Evolutionary conservation across 2,329 filamentous ascomycete genomes (phyloP).

Genomic region (Clonostachys chloroleuca): DNA sequence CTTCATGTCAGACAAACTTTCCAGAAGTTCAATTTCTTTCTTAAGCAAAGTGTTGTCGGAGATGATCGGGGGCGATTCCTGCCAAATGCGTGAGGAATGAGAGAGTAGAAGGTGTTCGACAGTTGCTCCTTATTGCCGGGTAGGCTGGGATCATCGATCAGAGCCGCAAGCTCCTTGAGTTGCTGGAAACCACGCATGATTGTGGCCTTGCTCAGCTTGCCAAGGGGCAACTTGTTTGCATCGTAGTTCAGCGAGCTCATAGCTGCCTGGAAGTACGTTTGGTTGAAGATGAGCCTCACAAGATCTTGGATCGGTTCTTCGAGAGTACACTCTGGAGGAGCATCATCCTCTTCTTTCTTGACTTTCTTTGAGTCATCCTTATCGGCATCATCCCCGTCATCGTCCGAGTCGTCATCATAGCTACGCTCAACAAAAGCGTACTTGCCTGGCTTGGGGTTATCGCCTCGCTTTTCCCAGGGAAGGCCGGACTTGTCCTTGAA

Average conservation of each 20-base stretch:
- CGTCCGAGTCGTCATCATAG: conserved; percentile 67
- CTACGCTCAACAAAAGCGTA: conserved; percentile 79
- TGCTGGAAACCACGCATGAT: conserved; percentile 71
- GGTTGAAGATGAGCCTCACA: conserved; percentile 81
- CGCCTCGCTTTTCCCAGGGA: conserved; percentile 45
- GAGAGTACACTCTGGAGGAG: conserved; percentile 51
- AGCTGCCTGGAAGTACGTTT: conserved; percentile 61
- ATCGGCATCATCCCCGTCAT: conserved; percentile 36
- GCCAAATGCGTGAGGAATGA: conserved; percentile 80
- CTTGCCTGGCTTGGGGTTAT: conserved; percentile 58
- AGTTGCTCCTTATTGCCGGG: conserved; percentile 49
- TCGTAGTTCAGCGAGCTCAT: conserved; percentile 70
- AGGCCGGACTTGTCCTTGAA: conserved; percentile 60
- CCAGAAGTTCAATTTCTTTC: conserved; percentile 73
- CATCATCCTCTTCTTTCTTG: conserved; percentile 22
- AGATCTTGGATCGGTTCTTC: conserved; percentile 58
- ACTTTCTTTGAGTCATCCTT: conserved; percentile 21
- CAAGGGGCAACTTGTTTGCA: conserved; percentile 72
- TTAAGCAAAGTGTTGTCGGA: conserved; percentile 53
- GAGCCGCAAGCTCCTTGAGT: conserved; percentile 68
- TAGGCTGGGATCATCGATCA: conserved; percentile 51
- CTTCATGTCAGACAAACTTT: conserved; percentile 82
- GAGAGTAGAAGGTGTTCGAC: conserved; percentile 75
- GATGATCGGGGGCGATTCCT: conserved; percentile 71
- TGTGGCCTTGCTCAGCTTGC: conserved; percentile 77